Evolutionary conservation across 2,329 filamentous ascomycete species (phyloP).

Genomic region (Claviceps africana): DNA sequence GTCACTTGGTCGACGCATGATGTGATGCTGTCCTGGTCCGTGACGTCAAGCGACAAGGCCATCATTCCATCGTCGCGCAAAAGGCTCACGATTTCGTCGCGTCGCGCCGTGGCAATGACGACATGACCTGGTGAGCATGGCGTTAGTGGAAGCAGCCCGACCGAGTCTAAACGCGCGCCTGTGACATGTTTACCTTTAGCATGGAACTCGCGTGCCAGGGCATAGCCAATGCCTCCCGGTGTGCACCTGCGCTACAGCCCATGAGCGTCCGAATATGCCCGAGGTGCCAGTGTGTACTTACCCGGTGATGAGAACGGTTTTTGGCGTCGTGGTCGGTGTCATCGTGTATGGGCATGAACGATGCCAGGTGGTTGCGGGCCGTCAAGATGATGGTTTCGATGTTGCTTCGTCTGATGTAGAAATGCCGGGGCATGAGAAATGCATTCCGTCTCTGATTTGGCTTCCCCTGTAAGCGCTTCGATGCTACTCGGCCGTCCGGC

Average conservation of each 20-base stretch:
- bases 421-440: not conserved
- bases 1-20: not conserved
- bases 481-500: too few species aligned
- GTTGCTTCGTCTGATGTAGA: not conserved
- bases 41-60: not conserved
- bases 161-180: not conserved
- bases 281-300: not conserved
- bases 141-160: not conserved
- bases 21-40: not conserved
- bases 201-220: not conserved
- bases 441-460: not conserved
- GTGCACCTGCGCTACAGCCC: not conserved
- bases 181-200: not conserved
- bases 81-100: not conserved
- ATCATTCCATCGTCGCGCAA: not conserved
- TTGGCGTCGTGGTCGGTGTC: not conserved
- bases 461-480: not conserved
- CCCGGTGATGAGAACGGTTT: not conserved
- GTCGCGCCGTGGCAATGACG: not conserved
- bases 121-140: not conserved
- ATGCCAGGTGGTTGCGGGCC: not conserved
- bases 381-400: not conserved
- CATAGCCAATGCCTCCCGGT: not conserved
- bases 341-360: not conserved
- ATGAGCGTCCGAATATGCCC: not conserved